Conservation (phyloP, 805 yeast genomes). For the Danielia oregonensis region DNA sequence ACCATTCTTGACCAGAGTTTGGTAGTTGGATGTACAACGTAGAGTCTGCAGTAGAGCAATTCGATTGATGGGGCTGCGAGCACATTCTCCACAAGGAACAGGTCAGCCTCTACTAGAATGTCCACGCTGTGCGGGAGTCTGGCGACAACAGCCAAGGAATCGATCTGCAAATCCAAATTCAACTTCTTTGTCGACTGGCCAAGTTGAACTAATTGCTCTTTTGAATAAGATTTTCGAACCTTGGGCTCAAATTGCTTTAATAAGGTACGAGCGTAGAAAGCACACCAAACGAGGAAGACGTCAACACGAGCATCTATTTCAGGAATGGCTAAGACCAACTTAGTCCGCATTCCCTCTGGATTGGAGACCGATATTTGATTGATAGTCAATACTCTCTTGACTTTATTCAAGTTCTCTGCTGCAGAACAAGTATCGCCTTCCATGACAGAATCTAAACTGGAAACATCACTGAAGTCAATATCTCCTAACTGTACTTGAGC, state of each 20-base stretch:
- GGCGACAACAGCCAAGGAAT: slow-evolving; percentile 36
- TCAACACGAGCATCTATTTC: slow-evolving; percentile 38
- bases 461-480: slow-evolving; percentile 26
- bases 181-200: slow-evolving; percentile 16
- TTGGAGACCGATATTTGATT: slow-evolving; percentile 26
- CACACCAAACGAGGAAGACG: slow-evolving; percentile 40
- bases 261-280: slow-evolving; percentile 34
- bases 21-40: slow-evolving; percentile 48
- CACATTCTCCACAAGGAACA: slow-evolving; percentile 23
- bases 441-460: slow-evolving; percentile 25
- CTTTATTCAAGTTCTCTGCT: slow-evolving; percentile 19
- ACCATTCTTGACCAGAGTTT: slow-evolving; percentile 37
- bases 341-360: slow-evolving; percentile 21
- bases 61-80: slow-evolving; percentile 25
- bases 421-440: slow-evolving; percentile 6
- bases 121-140: slow-evolving; percentile 46
- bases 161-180: slow-evolving; percentile 27
- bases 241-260: slow-evolving; percentile 32
- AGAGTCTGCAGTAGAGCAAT: slow-evolving; percentile 40
- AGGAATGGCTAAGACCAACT: slow-evolving; percentile 27
- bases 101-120: slow-evolving; percentile 43
- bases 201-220: slow-evolving; percentile 22
- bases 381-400: slow-evolving; percentile 31
- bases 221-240: slow-evolving; percentile 23
- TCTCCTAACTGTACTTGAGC: slow-evolving; percentile 18